Conservation (phyloP, 75 land plant genomes). For the Pinus tabuliformis region DNA sequence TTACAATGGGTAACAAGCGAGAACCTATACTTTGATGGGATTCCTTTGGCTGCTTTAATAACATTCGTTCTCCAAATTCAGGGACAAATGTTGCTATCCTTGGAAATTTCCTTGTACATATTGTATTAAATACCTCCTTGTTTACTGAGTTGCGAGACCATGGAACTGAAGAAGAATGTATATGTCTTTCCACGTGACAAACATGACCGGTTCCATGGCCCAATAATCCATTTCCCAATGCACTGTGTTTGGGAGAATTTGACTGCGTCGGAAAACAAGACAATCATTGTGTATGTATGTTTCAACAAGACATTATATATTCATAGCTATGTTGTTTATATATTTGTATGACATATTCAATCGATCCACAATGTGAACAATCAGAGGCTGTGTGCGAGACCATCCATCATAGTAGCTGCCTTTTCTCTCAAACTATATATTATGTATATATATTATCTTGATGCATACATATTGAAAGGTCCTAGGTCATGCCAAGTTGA, state of each 20-base stretch:
- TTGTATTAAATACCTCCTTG: neutral
- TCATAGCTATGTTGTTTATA: neutral
- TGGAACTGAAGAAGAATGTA: neutral
- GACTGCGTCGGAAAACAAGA: neutral
- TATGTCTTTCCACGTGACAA: neutral
- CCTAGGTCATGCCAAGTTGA: too few species aligned
- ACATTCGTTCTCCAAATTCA: neutral
- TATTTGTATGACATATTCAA: too few species aligned
- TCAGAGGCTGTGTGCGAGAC: too few species aligned
- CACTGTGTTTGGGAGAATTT: neutral
- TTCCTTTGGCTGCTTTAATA: too few species aligned
- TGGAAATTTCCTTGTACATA: neutral
- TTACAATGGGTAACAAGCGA: neutral
- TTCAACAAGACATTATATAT: neutral
- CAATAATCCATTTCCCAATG: slow-evolving; percentile 1
- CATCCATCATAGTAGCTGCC: too few species aligned
- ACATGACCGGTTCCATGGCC: neutral
- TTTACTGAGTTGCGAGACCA: neutral
- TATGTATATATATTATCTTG: too few species aligned
- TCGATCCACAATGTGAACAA: too few species aligned
- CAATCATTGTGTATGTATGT: neutral
- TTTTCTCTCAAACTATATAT: too few species aligned
- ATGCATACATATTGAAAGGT: too few species aligned
- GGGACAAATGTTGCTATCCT: neutral
- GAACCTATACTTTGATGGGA: neutral